Evolutionary conservation across 2,329 filamentous ascomycete genomes (phyloP).

Genomic region (Bipolaris bicolor): DNA sequence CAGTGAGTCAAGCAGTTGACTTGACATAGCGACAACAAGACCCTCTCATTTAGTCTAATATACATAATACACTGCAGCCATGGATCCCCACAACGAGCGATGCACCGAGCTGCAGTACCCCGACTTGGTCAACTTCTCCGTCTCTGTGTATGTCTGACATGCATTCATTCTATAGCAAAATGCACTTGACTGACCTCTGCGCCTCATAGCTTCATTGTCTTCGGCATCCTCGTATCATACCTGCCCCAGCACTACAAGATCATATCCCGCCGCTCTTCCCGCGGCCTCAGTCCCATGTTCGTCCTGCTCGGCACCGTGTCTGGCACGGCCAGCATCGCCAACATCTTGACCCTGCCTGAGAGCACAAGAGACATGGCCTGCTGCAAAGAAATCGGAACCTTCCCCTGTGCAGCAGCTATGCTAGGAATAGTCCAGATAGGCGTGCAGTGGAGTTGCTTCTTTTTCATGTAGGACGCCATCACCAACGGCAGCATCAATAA

Average conservation of each 20-base stretch:
- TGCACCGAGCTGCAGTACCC: slow-evolving; percentile 61
- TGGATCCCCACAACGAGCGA: slow-evolving; percentile 27
- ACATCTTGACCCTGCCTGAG: slow-evolving; percentile 86
- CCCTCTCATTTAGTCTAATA: background rate
- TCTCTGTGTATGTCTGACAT: slow-evolving; percentile 57
- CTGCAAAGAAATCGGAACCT: slow-evolving; percentile 78
- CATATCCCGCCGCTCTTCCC: slow-evolving; percentile 81
- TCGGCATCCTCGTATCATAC: slow-evolving; percentile 91
- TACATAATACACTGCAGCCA: slow-evolving; percentile 13
- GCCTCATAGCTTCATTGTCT: slow-evolving; percentile 68
- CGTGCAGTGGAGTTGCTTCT: slow-evolving; percentile 90
- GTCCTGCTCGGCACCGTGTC: slow-evolving; percentile 92
- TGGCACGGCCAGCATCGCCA: slow-evolving; percentile 85
- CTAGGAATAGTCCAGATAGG: slow-evolving; percentile 91
- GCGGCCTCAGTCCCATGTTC: slow-evolving; percentile 95
- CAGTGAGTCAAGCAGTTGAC: too few species aligned
- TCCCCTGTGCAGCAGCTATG: slow-evolving; percentile 84
- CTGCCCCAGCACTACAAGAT: slow-evolving; percentile 94
- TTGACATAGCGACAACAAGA: background rate
- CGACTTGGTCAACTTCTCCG: slow-evolving; percentile 58
- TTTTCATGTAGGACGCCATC: slow-evolving; percentile 71
- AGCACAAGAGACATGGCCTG: slow-evolving; percentile 84
- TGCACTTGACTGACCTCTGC: slow-evolving; percentile 21
- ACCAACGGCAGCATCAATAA: background rate
- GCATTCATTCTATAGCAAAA: background rate